phyloP scores from a whole-genome alignment of 2,329 filamentous ascomycete species.

The Didymella arachidicola region DNA sequence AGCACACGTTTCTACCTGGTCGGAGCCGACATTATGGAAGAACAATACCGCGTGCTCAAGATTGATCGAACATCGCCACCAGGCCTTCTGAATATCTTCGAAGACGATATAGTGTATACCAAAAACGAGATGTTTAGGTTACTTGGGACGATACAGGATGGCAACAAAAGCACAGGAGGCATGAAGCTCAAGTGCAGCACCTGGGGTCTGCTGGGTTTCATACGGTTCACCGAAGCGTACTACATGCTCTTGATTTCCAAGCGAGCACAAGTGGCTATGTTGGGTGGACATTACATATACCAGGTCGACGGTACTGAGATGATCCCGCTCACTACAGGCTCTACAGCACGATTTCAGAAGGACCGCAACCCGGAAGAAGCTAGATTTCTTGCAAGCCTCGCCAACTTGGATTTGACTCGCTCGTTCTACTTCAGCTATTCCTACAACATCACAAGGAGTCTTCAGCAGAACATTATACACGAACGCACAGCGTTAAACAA shows the following conservation, averaged over 20 bases:
- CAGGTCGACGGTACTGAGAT: constrained; percentile 94
- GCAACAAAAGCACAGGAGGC: constrained; percentile 88
- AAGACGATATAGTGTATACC: constrained; percentile 94
- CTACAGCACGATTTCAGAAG: constrained; percentile 71
- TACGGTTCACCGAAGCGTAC: constrained; percentile 92
- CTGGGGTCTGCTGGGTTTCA: constrained; percentile 94
- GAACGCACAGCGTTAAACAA: constrained; percentile 76
- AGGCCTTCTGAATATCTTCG: constrained; percentile 81
- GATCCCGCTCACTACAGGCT: constrained; percentile 80
- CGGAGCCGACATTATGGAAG: constrained; percentile 88
- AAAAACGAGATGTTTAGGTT: constrained; percentile 91
- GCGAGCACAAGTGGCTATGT: constrained; percentile 92
- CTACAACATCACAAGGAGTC: constrained; percentile 90
- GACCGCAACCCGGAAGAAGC: constrained; percentile 89
- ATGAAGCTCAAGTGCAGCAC: constrained; percentile 88
- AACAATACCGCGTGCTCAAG: constrained; percentile 88
- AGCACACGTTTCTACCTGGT: constrained; percentile 93
- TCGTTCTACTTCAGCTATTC: constrained; percentile 99
- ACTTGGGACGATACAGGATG: constrained; percentile 93
- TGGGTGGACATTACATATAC: constrained; percentile 95
- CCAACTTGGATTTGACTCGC: constrained; percentile 86
- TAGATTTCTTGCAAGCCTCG: constrained; percentile 85
- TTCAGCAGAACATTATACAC: constrained; percentile 89
- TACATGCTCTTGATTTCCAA: constrained; percentile 98
- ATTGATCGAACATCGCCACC: constrained; percentile 87